Percentiles rank a stretch among this genome's conserved stretches.
These are phyloP conservation scores for Spathaspora sp. DNA, from an alignment of 1,139 yeast genomes.

Conservation along the genomic window DNA sequence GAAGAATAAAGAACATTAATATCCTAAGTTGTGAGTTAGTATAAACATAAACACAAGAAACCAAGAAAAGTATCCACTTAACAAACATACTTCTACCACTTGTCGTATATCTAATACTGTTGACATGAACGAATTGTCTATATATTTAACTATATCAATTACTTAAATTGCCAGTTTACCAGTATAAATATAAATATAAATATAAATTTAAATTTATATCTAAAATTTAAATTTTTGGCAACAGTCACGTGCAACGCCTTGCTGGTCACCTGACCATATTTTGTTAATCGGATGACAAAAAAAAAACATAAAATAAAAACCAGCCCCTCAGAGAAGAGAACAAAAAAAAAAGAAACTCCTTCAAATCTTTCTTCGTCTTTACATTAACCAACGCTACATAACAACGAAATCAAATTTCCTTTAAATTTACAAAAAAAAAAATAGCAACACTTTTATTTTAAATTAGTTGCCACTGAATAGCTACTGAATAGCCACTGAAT, in stretches of 20 bases:
- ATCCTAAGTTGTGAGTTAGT: slow-evolving; percentile 22
- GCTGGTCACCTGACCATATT: background rate
- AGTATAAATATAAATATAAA: too few species aligned
- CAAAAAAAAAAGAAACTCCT: too few species aligned
- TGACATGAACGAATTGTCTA: background rate
- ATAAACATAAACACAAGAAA: background rate
- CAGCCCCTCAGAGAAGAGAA: too few species aligned
- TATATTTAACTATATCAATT: background rate
- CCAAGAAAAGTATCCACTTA: background rate
- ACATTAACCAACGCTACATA: too few species aligned
- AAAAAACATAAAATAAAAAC: background rate
- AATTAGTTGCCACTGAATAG: background rate
- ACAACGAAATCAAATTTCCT: background rate
- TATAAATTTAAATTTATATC: too few species aligned
- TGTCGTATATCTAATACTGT: slow-evolving; percentile 11
- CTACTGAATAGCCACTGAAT: too few species aligned
- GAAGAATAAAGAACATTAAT: slow-evolving; percentile 44
- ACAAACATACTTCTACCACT: slow-evolving; percentile 19
- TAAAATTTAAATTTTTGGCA: too few species aligned
- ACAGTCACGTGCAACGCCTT: background rate
- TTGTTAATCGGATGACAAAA: background rate
- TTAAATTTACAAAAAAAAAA: slow-evolving; percentile 1
- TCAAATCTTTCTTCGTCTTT: too few species aligned
- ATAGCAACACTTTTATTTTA: background rate
- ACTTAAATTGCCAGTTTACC: too few species aligned